phyloP scores from a whole-genome alignment of 2,329 filamentous ascomycete species.

The Niveomyces coronatus region DNA sequence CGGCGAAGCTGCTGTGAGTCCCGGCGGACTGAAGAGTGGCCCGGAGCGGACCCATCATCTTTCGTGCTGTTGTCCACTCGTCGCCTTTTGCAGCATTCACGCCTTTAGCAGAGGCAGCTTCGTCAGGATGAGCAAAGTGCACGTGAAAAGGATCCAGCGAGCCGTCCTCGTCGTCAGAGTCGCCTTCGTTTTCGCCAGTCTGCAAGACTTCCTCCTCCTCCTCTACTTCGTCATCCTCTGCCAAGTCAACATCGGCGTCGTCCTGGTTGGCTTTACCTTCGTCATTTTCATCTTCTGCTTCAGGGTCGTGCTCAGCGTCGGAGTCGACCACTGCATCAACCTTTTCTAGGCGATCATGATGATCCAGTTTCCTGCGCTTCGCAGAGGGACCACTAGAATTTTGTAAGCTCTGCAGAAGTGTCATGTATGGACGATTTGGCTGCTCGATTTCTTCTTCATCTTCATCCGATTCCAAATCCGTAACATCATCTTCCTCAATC shows the following conservation, averaged over 20 bases:
- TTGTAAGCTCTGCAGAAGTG: constrained; percentile 47
- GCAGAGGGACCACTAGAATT: constrained; percentile 34
- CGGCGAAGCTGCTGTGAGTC: constrained; percentile 22
- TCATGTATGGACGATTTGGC: constrained; percentile 41
- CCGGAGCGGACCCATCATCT: constrained; percentile 35
- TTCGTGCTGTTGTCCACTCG: constrained; percentile 41
- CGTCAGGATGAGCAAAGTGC: constrained; percentile 65
- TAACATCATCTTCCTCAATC: constrained; percentile 27
- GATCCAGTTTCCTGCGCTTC: constrained; percentile 48
- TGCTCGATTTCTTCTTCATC: constrained; percentile 36
- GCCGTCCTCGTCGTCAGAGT: constrained; percentile 43
- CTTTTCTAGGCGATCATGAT: too few species aligned
- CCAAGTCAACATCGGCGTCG: constrained; percentile 24
- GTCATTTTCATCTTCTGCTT: constrained; percentile 6
- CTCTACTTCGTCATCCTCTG: constrained; percentile 25
- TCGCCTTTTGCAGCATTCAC: constrained; percentile 39
- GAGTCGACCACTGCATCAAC: too few species aligned
- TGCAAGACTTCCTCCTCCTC: constrained; percentile 32
- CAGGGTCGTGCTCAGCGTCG: constrained; percentile 10
- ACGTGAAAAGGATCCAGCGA: constrained; percentile 63
- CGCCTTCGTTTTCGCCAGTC: constrained; percentile 19
- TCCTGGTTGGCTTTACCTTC: constrained; percentile 21
- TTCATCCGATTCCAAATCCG: constrained; percentile 31
- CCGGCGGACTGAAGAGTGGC: constrained; percentile 37
- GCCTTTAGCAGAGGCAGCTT: constrained; percentile 45